Conservation (phyloP, 2,329 filamentous ascomycete species). For the Sclerotinia subarctica region DNA sequence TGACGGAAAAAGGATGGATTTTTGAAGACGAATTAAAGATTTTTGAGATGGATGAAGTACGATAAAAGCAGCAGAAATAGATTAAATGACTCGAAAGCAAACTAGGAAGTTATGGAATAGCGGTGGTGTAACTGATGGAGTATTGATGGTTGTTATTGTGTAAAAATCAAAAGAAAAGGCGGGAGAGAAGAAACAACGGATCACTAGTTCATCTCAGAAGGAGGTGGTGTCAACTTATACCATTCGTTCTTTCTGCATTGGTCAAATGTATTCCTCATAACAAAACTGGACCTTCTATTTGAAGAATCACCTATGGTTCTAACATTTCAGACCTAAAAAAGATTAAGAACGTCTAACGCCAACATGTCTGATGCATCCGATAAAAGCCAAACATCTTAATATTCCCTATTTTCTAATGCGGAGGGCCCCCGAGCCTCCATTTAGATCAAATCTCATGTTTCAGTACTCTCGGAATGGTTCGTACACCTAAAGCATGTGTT, state of each 20-base stretch:
- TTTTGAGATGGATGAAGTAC: not conserved
- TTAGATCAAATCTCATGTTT: not conserved
- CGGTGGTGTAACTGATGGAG: not conserved
- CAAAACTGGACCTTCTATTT: not conserved
- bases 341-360: not conserved
- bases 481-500: not conserved
- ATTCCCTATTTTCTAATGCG: not conserved
- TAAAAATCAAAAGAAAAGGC: no score
- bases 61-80: not conserved
- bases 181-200: no score
- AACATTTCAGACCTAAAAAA: not conserved
- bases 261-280: not conserved
- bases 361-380: no score
- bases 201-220: not conserved
- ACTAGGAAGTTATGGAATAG: no score
- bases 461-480: not conserved
- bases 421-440: not conserved
- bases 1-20: not conserved
- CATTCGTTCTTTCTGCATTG: not conserved
- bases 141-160: not conserved
- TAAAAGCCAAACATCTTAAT: not conserved
- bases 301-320: no score
- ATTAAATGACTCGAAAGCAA: not conserved
- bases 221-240: not conserved
- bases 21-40: not conserved